These are phyloP conservation scores for Sclerotinia nivalis DNA, from an alignment of 2,329 filamentous ascomycete genomes.

Conservation along the genomic window DNA sequence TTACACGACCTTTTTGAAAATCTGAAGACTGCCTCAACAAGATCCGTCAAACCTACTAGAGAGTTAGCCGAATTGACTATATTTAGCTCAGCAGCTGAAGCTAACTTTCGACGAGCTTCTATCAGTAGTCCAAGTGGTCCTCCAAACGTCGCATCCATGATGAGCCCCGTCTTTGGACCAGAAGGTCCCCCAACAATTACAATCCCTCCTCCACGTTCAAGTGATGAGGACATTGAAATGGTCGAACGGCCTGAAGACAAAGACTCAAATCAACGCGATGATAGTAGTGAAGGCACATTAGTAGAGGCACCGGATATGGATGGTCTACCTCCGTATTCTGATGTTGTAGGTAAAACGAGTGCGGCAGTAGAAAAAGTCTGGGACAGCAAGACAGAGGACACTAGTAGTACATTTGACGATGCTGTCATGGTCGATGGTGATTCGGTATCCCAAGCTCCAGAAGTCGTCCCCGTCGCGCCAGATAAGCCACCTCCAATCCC, in stretches of 20 bases:
- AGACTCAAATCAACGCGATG: conserved; percentile 34
- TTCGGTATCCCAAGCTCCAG: conserved; percentile 17
- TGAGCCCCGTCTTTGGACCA: conserved; percentile 36
- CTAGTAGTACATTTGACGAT: conserved; percentile 25
- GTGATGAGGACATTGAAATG: conserved; percentile 41
- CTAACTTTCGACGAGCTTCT: conserved; percentile 51
- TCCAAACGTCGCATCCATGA: conserved; percentile 32
- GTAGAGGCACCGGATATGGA: conserved; percentile 39
- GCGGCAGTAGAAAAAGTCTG: not conserved
- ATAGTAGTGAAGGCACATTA: conserved; percentile 45
- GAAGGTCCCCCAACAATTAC: conserved; percentile 33
- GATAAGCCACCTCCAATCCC: conserved; percentile 42
- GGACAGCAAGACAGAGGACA: conserved; percentile 15
- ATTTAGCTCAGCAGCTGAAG: conserved; percentile 58
- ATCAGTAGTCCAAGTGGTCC: conserved; percentile 43
- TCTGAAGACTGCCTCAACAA: conserved; percentile 63
- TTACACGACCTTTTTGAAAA: conserved; percentile 69
- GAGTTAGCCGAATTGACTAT: conserved; percentile 80
- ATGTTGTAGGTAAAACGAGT: conserved; percentile 12
- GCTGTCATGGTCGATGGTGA: conserved; percentile 44
- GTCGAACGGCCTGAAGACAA: conserved; percentile 36
- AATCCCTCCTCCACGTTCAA: conserved; percentile 25
- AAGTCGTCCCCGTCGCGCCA: conserved; percentile 26
- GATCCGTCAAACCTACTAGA: conserved; percentile 69
- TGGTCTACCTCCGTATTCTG: conserved; percentile 28